Evolutionary conservation across 2,329 filamentous ascomycete genomes (phyloP), one percentile per base, ranked within the genome.

Genomic region (Didymellaceae sp.): DNA sequence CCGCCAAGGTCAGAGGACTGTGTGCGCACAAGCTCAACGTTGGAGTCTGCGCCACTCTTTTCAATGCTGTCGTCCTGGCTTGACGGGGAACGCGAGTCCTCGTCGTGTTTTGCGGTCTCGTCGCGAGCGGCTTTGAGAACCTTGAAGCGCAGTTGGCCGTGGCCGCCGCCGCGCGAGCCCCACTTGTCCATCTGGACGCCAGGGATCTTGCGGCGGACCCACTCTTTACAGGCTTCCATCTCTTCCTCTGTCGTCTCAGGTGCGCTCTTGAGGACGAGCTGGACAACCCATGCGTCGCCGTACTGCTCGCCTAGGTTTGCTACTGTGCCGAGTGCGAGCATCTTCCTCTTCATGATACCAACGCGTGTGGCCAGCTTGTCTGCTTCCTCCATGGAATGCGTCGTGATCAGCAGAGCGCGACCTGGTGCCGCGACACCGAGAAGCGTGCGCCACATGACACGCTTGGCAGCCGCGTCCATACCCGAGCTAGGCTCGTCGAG

Each of bases 331-430:
- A 94, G 79, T 0, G 91, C 92, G 17, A 97, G 80, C 91, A 97
- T 95, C 24, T 86, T 82, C 61, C 84, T 83, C 7, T 91, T 90
- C 75, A 97, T 85, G 59, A 97, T 96, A 10, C 91, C 93, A 0
- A 89, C 91, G 1, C 91, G 82, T 22, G 85, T 86, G 0, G 92
- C 92, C 2, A 97, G 80, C 1, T 91, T 91, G 65, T 96, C 91
- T 0, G 92, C 93, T 74, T 97, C 93, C 71, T 97, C 92, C 91
- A 97, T 96, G 39, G 85, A 90, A 72, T 97, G 93, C 0, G 93
- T 97, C 0, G 93, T 97, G 14, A 97, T 81, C 1, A 97, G 79
- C 13, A 97, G 84, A 0, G 87, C 89, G n/a, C 92, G 83, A 0
- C 91, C 91, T 0, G 85, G 68, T 7, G 66, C 82, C 0, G 88